Evolutionary conservation across 2,329 filamentous ascomycete species (phyloP).

Genomic region (Calycina herbarum): DNA sequence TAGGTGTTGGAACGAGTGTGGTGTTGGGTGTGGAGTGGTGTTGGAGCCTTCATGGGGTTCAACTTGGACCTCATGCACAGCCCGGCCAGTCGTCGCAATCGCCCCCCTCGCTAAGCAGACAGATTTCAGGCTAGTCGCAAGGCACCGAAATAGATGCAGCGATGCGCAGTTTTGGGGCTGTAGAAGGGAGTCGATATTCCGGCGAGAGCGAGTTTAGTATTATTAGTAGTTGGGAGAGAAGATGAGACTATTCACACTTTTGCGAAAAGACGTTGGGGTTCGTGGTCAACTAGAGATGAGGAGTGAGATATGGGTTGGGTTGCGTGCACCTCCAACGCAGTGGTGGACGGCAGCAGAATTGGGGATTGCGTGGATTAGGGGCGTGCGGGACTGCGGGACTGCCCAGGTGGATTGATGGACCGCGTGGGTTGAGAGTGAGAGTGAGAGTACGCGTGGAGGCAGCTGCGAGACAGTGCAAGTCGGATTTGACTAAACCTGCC

Average conservation of each 20-base stretch:
- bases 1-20: conserved; percentile 3
- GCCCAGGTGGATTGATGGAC: too few relatives aligned
- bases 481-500: not conserved
- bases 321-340: too few relatives aligned
- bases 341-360: too few relatives aligned
- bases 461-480: not conserved
- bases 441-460: conserved; percentile 2
- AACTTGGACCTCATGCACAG: conserved; percentile 13
- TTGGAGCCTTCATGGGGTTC: not conserved
- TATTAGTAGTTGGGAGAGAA: not conserved
- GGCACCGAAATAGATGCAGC: conserved; percentile 19
- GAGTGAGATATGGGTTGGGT: too few relatives aligned
- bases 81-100: conserved; percentile 25
- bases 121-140: conserved; percentile 18
- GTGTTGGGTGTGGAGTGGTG: conserved; percentile 12
- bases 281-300: too few relatives aligned
- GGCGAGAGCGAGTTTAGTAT: not conserved
- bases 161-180: conserved; percentile 1
- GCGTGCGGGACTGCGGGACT: too few relatives aligned
- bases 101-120: conserved; percentile 21
- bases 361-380: too few relatives aligned
- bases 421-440: too few relatives aligned
- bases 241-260: not conserved
- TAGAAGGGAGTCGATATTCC: not conserved
- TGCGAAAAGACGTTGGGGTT: too few relatives aligned